Conservation (phyloP, 208 protist species). For the Endotrypanum monterogeii region DNA sequence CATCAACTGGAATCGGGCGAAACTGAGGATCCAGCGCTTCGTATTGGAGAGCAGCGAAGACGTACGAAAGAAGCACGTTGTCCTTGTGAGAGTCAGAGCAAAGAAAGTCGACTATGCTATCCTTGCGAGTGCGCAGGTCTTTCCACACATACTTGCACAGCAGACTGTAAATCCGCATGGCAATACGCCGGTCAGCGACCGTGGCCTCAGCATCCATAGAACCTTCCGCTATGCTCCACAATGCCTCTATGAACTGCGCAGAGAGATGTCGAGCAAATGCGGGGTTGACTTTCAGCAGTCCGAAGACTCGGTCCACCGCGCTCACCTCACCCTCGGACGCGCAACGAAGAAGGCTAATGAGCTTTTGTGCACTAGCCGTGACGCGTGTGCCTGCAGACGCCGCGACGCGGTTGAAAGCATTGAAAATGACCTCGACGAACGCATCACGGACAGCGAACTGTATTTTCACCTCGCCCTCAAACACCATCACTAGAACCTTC, state of each 20-base stretch:
- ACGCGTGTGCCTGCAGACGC: conserved; percentile 56
- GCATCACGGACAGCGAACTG: conserved; percentile 89
- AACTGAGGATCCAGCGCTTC: conserved; percentile 76
- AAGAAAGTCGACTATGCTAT: conserved; percentile 77
- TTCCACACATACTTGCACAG: conserved; percentile 75
- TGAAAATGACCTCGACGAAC: conserved; percentile 86
- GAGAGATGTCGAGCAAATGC: conserved; percentile 62
- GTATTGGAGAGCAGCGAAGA: conserved; percentile 73
- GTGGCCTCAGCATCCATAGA: conserved; percentile 53
- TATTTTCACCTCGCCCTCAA: conserved; percentile 88
- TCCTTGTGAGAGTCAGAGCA: conserved; percentile 55
- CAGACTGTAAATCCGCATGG: conserved; percentile 89
- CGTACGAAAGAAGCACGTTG: conserved; percentile 84
- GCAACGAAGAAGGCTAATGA: conserved; percentile 65
- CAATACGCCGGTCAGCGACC: conserved; percentile 70
- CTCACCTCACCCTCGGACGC: conserved; percentile 87
- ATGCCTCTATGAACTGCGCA: conserved; percentile 77
- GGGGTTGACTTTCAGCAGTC: conserved; percentile 63
- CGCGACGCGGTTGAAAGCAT: conserved; percentile 60
- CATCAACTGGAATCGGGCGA: conserved; percentile 49
- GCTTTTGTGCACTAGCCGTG: conserved; percentile 74
- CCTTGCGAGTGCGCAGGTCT: conserved; percentile 66
- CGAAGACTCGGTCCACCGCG: conserved; percentile 84
- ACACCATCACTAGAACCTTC: conserved; percentile 86
- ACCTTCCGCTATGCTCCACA: conserved; percentile 87